These are phyloP conservation scores for Phytophthora boehmeriae DNA, from an alignment of 352 stramenopile species.

Conservation along the genomic window DNA sequence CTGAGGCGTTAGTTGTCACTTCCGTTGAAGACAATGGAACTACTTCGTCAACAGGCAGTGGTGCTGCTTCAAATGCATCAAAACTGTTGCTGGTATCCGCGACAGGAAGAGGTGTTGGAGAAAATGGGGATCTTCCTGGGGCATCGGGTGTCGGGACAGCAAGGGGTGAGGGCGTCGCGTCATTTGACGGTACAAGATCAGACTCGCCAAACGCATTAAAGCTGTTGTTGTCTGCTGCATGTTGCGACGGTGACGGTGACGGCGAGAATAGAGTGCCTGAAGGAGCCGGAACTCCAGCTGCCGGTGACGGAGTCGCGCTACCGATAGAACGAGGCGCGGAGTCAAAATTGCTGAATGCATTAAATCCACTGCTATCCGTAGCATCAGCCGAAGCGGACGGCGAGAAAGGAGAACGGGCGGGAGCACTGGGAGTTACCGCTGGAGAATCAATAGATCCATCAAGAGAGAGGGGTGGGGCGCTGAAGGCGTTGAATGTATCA, in stretches of 20 bases:
- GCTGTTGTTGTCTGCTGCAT: constrained; percentile 10
- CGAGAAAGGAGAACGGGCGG: constrained; percentile 33
- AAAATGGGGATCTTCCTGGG: constrained; percentile 17
- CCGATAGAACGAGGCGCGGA: constrained; percentile 30
- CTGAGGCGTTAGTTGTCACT: background rate
- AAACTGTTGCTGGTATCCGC: constrained; percentile 4
- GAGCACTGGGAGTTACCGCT: constrained; percentile 17
- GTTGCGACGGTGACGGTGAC: constrained; percentile 23
- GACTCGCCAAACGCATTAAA: constrained; percentile 30
- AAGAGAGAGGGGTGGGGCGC: constrained; percentile 17
- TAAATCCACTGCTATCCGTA: constrained; percentile 40
- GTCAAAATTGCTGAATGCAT: constrained; percentile 44
- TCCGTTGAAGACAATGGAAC: background rate
- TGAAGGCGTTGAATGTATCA: constrained; percentile 26
- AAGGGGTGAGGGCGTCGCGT: constrained; percentile 1
- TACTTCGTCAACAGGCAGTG: background rate
- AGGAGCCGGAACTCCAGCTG: constrained; percentile 6
- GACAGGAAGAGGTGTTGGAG: background rate
- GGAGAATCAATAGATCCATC: constrained; percentile 22
- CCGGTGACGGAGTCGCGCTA: constrained; percentile 22
- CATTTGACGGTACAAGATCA: background rate
- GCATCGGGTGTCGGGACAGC: background rate
- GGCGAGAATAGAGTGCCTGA: constrained; percentile 28
- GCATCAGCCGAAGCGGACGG: constrained; percentile 10
- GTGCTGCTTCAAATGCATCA: constrained; percentile 2